phyloP scores from a whole-genome alignment of 345 rosid genomes.

The Turritis glabra region DNA sequence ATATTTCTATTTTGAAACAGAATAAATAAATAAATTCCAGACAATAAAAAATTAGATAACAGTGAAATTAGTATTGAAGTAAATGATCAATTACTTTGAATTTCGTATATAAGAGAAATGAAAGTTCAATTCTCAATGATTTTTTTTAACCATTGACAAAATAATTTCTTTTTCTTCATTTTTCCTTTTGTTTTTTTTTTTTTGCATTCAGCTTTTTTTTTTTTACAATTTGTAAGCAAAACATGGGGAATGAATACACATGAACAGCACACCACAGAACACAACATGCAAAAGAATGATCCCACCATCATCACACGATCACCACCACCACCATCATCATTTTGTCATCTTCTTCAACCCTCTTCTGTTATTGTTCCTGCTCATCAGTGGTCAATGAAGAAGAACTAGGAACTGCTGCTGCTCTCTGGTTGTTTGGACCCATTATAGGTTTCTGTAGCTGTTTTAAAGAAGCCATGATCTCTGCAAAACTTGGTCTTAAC shows the following conservation, averaged over 20 bases:
- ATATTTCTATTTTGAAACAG: too few relatives aligned
- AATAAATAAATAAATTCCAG: too few relatives aligned
- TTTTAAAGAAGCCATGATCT: conserved; percentile 84
- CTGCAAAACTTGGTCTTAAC: conserved; percentile 83
- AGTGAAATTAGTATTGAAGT: too few relatives aligned
- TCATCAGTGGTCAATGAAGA: conserved; percentile 33
- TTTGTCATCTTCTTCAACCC: conserved; percentile 8
- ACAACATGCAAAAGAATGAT: conserved; percentile 21
- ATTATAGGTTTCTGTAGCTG: conserved; percentile 79
- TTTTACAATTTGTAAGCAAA: conserved; percentile 28
- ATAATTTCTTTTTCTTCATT: background rate
- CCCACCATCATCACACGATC: conserved; percentile 10
- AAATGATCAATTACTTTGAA: background rate
- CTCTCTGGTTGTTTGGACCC: conserved; percentile 48
- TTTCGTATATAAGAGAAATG: conserved; percentile 5
- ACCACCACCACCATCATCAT: background rate
- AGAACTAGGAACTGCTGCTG: conserved; percentile 35
- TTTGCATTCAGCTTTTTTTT: background rate
- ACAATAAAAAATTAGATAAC: too few relatives aligned
- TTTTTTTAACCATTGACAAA: conserved; percentile 20
- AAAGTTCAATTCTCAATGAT: conserved; percentile 11
- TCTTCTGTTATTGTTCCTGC: background rate
- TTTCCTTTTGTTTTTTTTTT: background rate
- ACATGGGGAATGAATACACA: conserved; percentile 3
- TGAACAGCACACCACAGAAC: conserved; percentile 11